phyloP scores from a whole-genome alignment of 805 yeast genomes.

The Teunomyces tritomae region DNA sequence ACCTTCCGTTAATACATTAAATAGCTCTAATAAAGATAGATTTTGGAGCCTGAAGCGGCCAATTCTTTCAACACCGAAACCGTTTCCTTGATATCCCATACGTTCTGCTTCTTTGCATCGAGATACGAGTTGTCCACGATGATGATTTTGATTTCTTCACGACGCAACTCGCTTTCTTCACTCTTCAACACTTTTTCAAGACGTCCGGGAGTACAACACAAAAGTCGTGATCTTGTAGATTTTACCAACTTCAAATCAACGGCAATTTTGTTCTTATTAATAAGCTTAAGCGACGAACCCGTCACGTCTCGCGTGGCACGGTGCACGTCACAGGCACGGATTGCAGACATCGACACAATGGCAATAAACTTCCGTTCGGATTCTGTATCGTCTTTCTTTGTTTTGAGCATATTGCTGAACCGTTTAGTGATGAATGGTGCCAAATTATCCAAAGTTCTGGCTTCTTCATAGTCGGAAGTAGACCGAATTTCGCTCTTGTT shows the following conservation, averaged over 20 bases:
- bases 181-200: conserved; percentile 45
- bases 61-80: conserved; percentile 39
- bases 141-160: conserved; percentile 48
- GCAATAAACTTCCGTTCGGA: conserved; percentile 46
- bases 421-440: conserved; percentile 51
- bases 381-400: conserved; percentile 18
- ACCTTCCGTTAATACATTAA: conserved; percentile 14
- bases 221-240: conserved; percentile 46
- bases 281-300: conserved; percentile 63
- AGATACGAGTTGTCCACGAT: conserved; percentile 61
- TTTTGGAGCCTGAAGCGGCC: conserved; percentile 41
- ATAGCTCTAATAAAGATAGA: conserved; percentile 49
- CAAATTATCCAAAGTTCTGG: conserved; percentile 56
- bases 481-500: conserved; percentile 57
- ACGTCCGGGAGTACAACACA: conserved; percentile 67
- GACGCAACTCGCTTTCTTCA: conserved; percentile 39
- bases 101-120: conserved; percentile 56
- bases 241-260: conserved; percentile 54
- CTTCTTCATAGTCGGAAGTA: conserved; percentile 55
- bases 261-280: conserved; percentile 68
- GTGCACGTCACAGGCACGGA: conserved; percentile 83
- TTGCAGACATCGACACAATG: conserved; percentile 69
- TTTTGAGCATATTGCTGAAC: conserved; percentile 44
- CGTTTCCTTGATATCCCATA: conserved; percentile 58
- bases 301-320: conserved; percentile 52